Base-by-base conservation (phyloP, 2,329 filamentous ascomycete species). In the Dactylonectria macrodidyma region DNA sequence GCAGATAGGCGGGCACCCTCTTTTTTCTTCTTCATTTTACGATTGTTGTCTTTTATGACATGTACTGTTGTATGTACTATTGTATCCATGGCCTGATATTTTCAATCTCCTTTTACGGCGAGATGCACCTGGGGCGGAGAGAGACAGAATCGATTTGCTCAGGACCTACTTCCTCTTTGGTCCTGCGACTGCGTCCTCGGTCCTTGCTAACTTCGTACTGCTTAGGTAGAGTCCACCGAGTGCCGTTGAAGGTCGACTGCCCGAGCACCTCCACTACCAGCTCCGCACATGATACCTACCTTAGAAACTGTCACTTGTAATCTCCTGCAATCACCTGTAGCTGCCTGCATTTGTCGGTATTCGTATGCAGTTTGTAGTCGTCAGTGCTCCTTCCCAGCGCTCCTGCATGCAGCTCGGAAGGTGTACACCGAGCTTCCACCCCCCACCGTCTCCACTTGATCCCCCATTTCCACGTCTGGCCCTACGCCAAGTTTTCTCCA, bases 151-250 rank as follows among this genome's bases (percentile, higher is more conserved):
- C 68, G 62, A 30, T 71, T 63, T 71, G 73, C 66, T 62, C 24
- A 67, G 73, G 74, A 69, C 60, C 73, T 71, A 74, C 62, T 76
- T 74, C 74, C 74, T 46, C 57, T 76, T 76, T 75, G n/a, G 74
- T 73, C 72, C 52, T 44, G 61, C 58, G 62, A 71, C 71, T 74
- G 64, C 50, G 55, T 55, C 63, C 63, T 50, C 30, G 38, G 38
- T 44, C 38, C 34, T 48, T 51, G 33, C 52, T 11, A 41, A 46
- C 41, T 38, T 33, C 26, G 26, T 30, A 30, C 26, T 30, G 26
- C 26, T 30, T 55, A 33, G 14, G 24, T n/a, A 51, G 33, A 64
- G 51, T n/a, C 44, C 22, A 48, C 52, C 34, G 33, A 30, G 50
- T n/a, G 33, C 50, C 50, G 41, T 36, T 22, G 16, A 11, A 22